A percentile compares a stretch with the other conserved stretches of the same genome.
phyloP scores from a whole-genome alignment of 768 basidiomycete genomes.

The Hydnum rufescens region DNA sequence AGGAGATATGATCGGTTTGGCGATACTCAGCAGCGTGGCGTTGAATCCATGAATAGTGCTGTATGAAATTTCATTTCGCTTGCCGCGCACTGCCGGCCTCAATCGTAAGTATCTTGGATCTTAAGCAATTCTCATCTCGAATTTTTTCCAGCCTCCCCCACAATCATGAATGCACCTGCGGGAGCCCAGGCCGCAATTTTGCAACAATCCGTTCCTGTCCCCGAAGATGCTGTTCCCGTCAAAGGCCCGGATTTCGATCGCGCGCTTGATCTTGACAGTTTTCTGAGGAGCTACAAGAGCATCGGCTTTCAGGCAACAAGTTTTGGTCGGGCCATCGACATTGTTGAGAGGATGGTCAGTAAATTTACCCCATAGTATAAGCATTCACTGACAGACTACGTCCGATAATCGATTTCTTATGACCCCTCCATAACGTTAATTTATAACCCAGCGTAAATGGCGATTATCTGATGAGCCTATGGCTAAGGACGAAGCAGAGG shows the following conservation, averaged over 20 bases:
- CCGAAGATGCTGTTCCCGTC: conserved; percentile 45
- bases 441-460: conserved; percentile 54
- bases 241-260: conserved; percentile 75
- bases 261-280: conserved; percentile 39
- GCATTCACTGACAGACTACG: not conserved
- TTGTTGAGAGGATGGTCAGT: conserved; percentile 83
- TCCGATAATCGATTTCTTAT: too few relatives aligned
- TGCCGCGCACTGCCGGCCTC: too few relatives aligned
- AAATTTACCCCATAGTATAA: too few relatives aligned
- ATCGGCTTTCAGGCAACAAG: conserved; percentile 98
- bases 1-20: too few relatives aligned
- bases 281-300: conserved; percentile 62
- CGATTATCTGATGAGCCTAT: conserved; percentile 72
- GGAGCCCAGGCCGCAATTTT: conserved; percentile 56
- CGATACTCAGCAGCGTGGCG: too few relatives aligned
- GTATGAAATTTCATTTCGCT: too few relatives aligned
- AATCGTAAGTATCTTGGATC: too few relatives aligned
- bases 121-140: not conserved
- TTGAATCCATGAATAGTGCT: too few relatives aligned
- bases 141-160: not conserved
- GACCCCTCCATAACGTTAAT: too few relatives aligned
- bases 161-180: not conserved
- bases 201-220: conserved; percentile 51
- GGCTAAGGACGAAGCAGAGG: conserved; percentile 46
- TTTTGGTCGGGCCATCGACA: conserved; percentile 67